Conservation (phyloP, 2,329 filamentous ascomycete genomes). For the Trichophaea hybrida region DNA sequence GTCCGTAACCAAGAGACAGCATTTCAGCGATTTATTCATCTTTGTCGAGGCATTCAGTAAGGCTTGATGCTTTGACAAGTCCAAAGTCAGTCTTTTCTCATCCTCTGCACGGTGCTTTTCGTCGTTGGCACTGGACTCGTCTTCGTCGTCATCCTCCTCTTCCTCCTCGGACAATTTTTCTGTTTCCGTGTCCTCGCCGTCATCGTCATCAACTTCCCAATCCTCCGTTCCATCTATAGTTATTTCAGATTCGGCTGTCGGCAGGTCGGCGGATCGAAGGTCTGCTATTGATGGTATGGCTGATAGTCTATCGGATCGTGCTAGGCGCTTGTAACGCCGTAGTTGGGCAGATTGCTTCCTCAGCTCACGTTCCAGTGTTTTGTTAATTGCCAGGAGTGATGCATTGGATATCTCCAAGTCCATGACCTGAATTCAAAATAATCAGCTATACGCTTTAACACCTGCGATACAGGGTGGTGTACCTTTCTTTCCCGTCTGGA, state of each 20-base stretch:
- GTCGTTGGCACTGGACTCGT: conserved; percentile 34
- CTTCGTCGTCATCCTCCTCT: conserved; percentile 35
- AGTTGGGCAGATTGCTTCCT: conserved; percentile 82
- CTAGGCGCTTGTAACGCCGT: conserved; percentile 71
- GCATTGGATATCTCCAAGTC: conserved; percentile 95
- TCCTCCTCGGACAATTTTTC: conserved; percentile 32
- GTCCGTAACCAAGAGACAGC: conserved; percentile 80
- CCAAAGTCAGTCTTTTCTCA: conserved; percentile 67
- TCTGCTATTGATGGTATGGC: conserved; percentile 18
- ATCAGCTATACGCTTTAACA: not conserved
- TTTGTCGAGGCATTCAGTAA: conserved; percentile 80
- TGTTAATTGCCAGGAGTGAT: conserved; percentile 85
- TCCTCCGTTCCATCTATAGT: conserved; percentile 10
- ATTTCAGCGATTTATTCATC: conserved; percentile 85
- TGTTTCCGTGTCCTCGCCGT: conserved; percentile 32
- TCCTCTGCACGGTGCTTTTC: conserved; percentile 52
- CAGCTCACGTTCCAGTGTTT: conserved; percentile 78
- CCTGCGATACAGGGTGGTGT: not conserved
- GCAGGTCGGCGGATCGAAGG: conserved; percentile 22
- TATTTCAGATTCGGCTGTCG: conserved; percentile 2
- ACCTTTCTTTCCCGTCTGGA: conserved; percentile 88
- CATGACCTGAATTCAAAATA: conserved; percentile 34
- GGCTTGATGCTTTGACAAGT: conserved; percentile 78
- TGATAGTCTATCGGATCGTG: conserved; percentile 62
- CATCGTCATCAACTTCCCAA: conserved; percentile 27